These are phyloP conservation scores for Anisodus acutangulus DNA, from an alignment of 257 asterid species.

Conservation along the genomic window DNA sequence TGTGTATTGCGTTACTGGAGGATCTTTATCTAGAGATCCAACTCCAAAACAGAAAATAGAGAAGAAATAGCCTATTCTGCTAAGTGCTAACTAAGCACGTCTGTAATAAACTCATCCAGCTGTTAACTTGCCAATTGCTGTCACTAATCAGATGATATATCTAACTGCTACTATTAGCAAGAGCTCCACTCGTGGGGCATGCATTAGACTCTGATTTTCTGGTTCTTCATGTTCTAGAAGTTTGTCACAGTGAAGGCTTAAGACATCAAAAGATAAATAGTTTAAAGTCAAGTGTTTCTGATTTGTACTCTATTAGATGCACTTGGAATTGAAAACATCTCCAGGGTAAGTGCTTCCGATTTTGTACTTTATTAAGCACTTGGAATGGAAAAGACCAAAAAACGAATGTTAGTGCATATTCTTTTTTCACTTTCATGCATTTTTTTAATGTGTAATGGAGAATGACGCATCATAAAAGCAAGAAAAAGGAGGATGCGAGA, in stretches of 20 bases:
- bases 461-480: not conserved
- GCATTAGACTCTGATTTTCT: not conserved
- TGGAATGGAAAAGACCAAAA: not conserved
- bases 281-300: not conserved
- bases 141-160: too few relatives aligned
- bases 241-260: not conserved
- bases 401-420: not conserved
- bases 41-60: not conserved
- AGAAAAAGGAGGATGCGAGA: not conserved
- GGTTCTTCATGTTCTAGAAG: not conserved
- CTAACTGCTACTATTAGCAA: too few relatives aligned
- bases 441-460: not conserved
- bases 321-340: not conserved
- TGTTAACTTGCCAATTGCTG: not conserved
- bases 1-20: constrained; percentile 43
- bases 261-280: not conserved
- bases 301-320: not conserved
- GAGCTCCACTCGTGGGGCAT: too few relatives aligned
- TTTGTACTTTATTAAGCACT: constrained; percentile 4
- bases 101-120: not conserved
- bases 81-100: not conserved
- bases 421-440: not conserved
- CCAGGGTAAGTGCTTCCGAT: not conserved
- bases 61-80: not conserved
- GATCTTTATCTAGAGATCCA: constrained; percentile 25